Evolutionary conservation across 1,139 yeast species (phyloP).

Genomic region (Debaryomyces subglobosus): DNA sequence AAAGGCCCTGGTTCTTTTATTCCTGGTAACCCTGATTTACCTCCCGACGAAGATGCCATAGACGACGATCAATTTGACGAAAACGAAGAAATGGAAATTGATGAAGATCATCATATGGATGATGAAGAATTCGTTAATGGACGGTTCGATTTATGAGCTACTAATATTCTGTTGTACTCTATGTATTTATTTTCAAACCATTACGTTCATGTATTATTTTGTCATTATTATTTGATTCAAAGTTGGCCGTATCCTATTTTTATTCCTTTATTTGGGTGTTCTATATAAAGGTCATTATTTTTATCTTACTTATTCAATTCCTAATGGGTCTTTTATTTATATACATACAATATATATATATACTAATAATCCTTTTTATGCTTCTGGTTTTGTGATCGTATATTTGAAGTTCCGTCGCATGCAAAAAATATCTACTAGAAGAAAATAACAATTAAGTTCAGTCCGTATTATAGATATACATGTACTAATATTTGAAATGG

Average conservation of each 20-base stretch:
- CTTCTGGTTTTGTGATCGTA: not conserved
- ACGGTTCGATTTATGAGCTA: constrained; percentile 69
- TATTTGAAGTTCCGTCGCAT: not conserved
- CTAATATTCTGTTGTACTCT: not conserved
- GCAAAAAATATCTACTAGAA: not conserved
- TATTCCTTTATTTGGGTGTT: constrained; percentile 6
- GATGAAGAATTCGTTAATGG: constrained; percentile 87
- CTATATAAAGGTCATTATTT: constrained; percentile 7
- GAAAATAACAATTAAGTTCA: not conserved
- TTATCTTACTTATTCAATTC: constrained; percentile 7
- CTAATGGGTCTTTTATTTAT: constrained; percentile 5
- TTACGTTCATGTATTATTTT: constrained; percentile 8
- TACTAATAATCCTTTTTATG: not conserved
- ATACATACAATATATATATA: not conserved
- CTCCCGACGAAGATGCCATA: constrained; percentile 82
- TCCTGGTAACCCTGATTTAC: constrained; percentile 76
- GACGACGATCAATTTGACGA: constrained; percentile 73
- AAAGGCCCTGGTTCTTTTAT: constrained; percentile 72
- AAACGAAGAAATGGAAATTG: constrained; percentile 54
- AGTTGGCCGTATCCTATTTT: not conserved
- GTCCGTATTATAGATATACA: not conserved
- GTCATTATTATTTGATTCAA: constrained; percentile 1
- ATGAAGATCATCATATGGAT: constrained; percentile 48
- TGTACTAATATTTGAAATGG: constrained; percentile 24
- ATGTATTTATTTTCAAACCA: not conserved